These are phyloP conservation scores for Diaporthe velutina DNA, from an alignment of 2,329 filamentous ascomycete genomes.

Conservation along the genomic window DNA sequence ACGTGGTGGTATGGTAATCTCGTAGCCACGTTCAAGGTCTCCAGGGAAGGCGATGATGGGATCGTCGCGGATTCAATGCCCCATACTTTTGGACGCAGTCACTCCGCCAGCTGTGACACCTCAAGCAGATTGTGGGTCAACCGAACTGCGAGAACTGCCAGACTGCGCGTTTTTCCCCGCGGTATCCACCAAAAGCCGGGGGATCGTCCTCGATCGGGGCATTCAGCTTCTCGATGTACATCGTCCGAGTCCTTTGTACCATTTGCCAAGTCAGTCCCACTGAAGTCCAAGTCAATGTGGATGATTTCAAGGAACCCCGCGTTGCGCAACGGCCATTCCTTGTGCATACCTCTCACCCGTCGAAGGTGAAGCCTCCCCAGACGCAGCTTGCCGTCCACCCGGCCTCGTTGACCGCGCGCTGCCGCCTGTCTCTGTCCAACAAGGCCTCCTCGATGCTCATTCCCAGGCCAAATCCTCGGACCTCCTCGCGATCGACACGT, in stretches of 20 bases:
- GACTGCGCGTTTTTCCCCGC: slow-evolving; percentile 26
- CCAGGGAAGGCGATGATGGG: not conserved
- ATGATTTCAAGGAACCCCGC: not conserved
- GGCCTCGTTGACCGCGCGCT: slow-evolving; percentile 55
- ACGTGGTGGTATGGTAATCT: not conserved
- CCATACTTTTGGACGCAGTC: slow-evolving; percentile 13
- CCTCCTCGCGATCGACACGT: slow-evolving; percentile 59
- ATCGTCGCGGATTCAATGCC: not conserved
- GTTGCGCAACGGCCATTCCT: not conserved
- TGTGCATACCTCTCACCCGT: slow-evolving; percentile 33
- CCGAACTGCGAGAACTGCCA: not conserved
- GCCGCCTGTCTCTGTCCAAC: slow-evolving; percentile 53
- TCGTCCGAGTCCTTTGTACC: slow-evolving; percentile 10
- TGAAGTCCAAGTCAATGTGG: not conserved
- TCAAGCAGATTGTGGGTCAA: not conserved
- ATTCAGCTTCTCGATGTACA: slow-evolving; percentile 6
- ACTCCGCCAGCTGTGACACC: not conserved
- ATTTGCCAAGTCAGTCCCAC: slow-evolving; percentile 21
- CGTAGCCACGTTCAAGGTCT: slow-evolving; percentile 5
- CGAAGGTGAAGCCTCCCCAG: slow-evolving; percentile 64
- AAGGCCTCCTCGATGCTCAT: slow-evolving; percentile 61
- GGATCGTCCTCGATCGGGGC: slow-evolving; percentile 12
- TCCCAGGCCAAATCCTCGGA: slow-evolving; percentile 54
- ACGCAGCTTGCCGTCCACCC: slow-evolving; percentile 62
- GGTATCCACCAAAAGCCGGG: slow-evolving; percentile 27